These are phyloP conservation scores for Komagataella mondaviorum DNA, from an alignment of 805 yeast genomes.

Conservation along the genomic window DNA sequence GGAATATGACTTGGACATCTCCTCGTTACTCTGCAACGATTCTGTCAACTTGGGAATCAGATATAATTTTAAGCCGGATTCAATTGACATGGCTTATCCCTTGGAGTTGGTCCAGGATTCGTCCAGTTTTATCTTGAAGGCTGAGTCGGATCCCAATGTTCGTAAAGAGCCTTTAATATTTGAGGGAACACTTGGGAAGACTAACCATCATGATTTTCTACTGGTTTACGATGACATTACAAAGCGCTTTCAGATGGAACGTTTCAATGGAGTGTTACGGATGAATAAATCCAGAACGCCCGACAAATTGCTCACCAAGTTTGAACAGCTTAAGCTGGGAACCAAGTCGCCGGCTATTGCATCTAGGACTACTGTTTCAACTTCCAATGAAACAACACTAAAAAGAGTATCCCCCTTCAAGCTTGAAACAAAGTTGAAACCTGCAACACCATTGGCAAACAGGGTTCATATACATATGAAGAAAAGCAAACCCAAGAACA, in stretches of 20 bases:
- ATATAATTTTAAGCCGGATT: constrained; percentile 20
- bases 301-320: constrained; percentile 5
- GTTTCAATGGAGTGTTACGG: constrained; percentile 12
- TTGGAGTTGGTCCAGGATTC: constrained; percentile 10
- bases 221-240: constrained; percentile 14
- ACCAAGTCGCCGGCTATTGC: neutral
- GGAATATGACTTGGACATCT: constrained; percentile 19
- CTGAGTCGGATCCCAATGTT: constrained; percentile 12
- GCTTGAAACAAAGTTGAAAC: neutral
- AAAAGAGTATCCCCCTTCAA: neutral
- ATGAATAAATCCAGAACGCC: constrained; percentile 20
- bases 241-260: constrained; percentile 13
- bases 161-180: constrained; percentile 11
- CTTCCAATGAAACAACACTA: neutral
- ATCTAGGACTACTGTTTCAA: neutral
- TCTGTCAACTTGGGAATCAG: neutral
- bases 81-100: constrained; percentile 12
- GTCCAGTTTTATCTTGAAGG: constrained; percentile 10
- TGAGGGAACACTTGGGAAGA: constrained; percentile 12
- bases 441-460: neutral
- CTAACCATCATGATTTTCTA: constrained; percentile 9
- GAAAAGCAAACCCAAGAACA: neutral
- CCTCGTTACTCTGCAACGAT: constrained; percentile 10
- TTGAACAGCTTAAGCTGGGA: neutral
- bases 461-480: neutral